Evolutionary conservation across 73 alveolate genomes (phyloP).

Genomic region (Paramecium pentaurelia): DNA sequence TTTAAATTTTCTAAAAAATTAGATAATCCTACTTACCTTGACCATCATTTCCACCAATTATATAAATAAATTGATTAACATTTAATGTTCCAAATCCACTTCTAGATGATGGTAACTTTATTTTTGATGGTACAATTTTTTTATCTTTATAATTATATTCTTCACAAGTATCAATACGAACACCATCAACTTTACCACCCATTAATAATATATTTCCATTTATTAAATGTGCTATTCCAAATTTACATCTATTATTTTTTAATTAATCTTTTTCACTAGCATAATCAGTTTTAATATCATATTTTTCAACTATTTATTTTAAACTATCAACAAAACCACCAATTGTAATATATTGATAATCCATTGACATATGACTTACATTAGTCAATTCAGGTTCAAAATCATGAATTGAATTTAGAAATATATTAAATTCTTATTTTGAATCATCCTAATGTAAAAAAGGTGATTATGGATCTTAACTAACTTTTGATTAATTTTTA

Average conservation of each 20-base stretch:
- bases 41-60: slow-evolving; percentile 91
- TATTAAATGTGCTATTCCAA: slow-evolving; percentile 60
- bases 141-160: slow-evolving; percentile 63
- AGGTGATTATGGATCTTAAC: slow-evolving; percentile 25
- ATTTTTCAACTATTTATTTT: slow-evolving; percentile 35
- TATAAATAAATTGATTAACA: slow-evolving; percentile 49
- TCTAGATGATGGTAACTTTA: slow-evolving; percentile 67
- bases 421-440: neutral
- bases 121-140: slow-evolving; percentile 49
- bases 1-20: slow-evolving; percentile 39
- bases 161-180: slow-evolving; percentile 70
- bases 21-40: neutral
- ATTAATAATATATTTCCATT: slow-evolving; percentile 66
- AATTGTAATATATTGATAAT: neutral
- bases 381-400: slow-evolving; percentile 11
- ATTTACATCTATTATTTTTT: slow-evolving; percentile 64
- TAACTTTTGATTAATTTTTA: slow-evolving; percentile 12
- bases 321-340: slow-evolving; percentile 37
- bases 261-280: slow-evolving; percentile 37
- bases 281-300: slow-evolving; percentile 39
- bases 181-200: slow-evolving; percentile 85
- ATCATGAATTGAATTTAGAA: slow-evolving; percentile 19
- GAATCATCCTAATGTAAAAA: neutral
- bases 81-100: slow-evolving; percentile 83
- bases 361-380: slow-evolving; percentile 6